Conservation (phyloP, 208 protist species). For the Endotrypanum monterogeii region DNA sequence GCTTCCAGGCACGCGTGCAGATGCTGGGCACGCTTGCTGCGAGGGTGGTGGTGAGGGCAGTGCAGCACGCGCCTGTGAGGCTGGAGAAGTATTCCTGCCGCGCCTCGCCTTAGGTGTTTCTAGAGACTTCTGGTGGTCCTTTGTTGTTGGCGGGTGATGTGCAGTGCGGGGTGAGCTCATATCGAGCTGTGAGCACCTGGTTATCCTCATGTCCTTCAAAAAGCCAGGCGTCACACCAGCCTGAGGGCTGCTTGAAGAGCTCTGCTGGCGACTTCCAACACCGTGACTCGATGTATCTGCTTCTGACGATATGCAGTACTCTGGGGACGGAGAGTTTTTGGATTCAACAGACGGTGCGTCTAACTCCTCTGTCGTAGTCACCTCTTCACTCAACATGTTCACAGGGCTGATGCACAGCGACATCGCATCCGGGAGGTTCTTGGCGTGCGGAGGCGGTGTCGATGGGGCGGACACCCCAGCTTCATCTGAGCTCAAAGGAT, state of each 20-base stretch:
- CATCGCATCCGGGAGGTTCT: conserved; percentile 32
- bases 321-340: neutral
- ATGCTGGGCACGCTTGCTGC: neutral
- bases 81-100: neutral
- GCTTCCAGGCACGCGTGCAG: neutral
- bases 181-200: neutral
- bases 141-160: too few species aligned
- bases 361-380: neutral
- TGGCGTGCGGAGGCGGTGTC: neutral
- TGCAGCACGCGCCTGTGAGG: neutral
- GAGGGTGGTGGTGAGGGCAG: neutral
- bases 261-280: conserved; percentile 4
- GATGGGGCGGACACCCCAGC: neutral
- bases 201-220: neutral
- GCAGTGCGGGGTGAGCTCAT: neutral
- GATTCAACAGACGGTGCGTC: neutral
- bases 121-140: neutral
- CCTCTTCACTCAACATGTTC: conserved; percentile 6
- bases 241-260: conserved; percentile 1
- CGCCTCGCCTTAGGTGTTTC: neutral
- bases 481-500: neutral
- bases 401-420: conserved; percentile 21
- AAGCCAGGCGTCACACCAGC: neutral
- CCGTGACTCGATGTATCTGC: conserved; percentile 3
- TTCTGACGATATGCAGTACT: conserved; percentile 2